Conservation (phyloP, 2,329 filamentous ascomycete species). For the Xylariales sp. region DNA sequence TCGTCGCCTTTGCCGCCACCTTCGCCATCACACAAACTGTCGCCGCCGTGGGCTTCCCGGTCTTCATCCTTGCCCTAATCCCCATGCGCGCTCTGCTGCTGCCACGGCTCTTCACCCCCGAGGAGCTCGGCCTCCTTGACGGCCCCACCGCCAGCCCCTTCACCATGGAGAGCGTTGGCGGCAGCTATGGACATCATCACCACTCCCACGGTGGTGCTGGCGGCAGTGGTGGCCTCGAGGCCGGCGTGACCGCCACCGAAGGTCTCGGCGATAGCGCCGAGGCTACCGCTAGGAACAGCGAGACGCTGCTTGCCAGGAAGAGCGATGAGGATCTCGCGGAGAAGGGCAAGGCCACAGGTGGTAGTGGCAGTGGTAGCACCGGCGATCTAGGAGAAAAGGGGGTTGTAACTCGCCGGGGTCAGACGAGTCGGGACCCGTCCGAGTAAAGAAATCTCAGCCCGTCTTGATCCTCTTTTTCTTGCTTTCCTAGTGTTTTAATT, state of each 20-base stretch:
- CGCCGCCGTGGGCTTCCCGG: slow-evolving; percentile 75
- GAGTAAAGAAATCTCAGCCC: too few relatives aligned
- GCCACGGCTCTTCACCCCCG: slow-evolving; percentile 53
- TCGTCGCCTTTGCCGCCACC: slow-evolving; percentile 69
- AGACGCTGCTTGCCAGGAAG: slow-evolving; percentile 13
- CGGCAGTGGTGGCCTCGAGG: slow-evolving; percentile 7
- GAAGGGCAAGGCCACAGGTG: too few relatives aligned
- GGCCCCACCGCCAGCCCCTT: slow-evolving; percentile 71
- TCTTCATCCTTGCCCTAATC: slow-evolving; percentile 67
- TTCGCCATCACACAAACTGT: slow-evolving; percentile 83
- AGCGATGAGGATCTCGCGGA: slow-evolving; percentile 31
- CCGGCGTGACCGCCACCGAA: slow-evolving; percentile 1
- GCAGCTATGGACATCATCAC: slow-evolving; percentile 45
- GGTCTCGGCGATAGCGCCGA: slow-evolving; percentile 1
- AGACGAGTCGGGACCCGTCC: too few relatives aligned
- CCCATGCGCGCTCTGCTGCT: slow-evolving; percentile 61
- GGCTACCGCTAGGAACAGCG: slow-evolving; percentile 2
- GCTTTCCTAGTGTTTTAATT: too few relatives aligned
- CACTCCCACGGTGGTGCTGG: too few relatives aligned
- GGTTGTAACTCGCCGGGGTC: too few relatives aligned
- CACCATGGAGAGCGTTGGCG: slow-evolving; percentile 72
- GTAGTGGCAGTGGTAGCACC: too few relatives aligned
- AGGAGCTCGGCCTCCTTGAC: slow-evolving; percentile 62
- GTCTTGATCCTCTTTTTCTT: too few relatives aligned
- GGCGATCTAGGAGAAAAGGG: too few relatives aligned